Evolutionary conservation across 2,329 filamentous ascomycete species (phyloP), one percentile per base, ranked within the genome.

Genomic region (Ophiostoma novo-ulmi): DNA sequence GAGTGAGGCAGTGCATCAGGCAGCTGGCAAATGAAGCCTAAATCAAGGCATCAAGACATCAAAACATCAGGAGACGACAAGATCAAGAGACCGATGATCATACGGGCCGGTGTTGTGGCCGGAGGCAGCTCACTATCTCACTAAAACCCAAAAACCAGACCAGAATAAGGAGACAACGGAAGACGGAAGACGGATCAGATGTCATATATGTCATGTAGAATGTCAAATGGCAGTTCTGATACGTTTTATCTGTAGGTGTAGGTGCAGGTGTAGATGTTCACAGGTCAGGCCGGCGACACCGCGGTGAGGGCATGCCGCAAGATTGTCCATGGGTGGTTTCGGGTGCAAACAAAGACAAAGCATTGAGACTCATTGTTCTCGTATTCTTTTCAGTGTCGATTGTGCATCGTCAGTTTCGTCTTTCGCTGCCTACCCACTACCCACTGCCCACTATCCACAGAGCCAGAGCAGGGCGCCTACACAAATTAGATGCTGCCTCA

Each of bases 261-360:
- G n/a, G n/a, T 44, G 31, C 31, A 31, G 39, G 11, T 26, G n/a
- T 58, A 20, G 44, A 20, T 5, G 38, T 13, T 39, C 38, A 39
- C 44, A 48, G 44, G 44, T n/a, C 17, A 58, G 58, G 22, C 26
- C 58, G 58, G 58, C 58, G 58, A 63, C 58, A 63, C 58, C 58
- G 58, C 58, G 58, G 58, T 63, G 58, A 63, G 58, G 58, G 26
- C 26, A 35, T 63, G 35, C 26, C 58, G 58, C 58, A 1, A 63
- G 26, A 17, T 35, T 26, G 58, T 6, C 58, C 6, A 17, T n/a
- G 17, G 17, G 3, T 31, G 6, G 3, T 20, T 48, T 17, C 10
- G 26, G 7, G n/a, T 13, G 52, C 17, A 17, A 11, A 26, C 22
- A 26, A n/a, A n/a, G 52, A 58, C 7, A 26, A n/a, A 26, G 13